phyloP scores from a whole-genome alignment of 2,329 filamentous ascomycete genomes.

The Colletotrichum sp. region DNA sequence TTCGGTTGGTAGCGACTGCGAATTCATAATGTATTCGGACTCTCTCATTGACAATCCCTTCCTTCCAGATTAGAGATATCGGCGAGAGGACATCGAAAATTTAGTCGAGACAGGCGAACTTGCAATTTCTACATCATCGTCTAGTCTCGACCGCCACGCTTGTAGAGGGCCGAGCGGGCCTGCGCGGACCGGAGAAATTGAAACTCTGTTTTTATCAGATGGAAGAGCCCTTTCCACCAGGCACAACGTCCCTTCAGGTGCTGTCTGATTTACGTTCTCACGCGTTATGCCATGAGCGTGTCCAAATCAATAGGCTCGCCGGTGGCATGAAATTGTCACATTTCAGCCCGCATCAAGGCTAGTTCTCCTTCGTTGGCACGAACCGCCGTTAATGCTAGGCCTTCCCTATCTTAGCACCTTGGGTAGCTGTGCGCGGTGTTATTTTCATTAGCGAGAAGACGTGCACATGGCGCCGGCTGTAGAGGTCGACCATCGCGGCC shows the following conservation, averaged over 20 bases:
- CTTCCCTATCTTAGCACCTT: not conserved
- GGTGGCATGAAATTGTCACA: not conserved
- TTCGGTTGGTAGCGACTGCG: not conserved
- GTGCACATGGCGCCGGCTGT: not conserved
- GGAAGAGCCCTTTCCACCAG: rapidly evolving
- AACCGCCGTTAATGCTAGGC: not conserved
- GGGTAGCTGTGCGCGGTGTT: not conserved
- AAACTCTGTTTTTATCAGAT: not conserved
- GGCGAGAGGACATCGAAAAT: no score
- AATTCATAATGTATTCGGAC: not conserved
- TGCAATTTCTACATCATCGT: not conserved
- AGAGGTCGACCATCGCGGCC: not conserved
- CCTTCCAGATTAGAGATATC: no score
- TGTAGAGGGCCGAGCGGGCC: not conserved
- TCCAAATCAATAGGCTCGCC: not conserved
- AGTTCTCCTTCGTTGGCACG: not conserved
- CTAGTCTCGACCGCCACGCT: not conserved
- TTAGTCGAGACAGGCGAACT: no score
- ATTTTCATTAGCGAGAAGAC: not conserved
- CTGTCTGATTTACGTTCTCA: not conserved
- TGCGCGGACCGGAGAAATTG: not conserved
- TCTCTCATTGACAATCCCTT: not conserved
- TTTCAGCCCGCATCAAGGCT: not conserved
- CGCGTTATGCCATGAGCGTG: not conserved
- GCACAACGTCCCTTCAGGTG: not conserved